Conservation (phyloP, 2,329 filamentous ascomycete genomes). For the Aspergillus puulaauensis region DNA sequence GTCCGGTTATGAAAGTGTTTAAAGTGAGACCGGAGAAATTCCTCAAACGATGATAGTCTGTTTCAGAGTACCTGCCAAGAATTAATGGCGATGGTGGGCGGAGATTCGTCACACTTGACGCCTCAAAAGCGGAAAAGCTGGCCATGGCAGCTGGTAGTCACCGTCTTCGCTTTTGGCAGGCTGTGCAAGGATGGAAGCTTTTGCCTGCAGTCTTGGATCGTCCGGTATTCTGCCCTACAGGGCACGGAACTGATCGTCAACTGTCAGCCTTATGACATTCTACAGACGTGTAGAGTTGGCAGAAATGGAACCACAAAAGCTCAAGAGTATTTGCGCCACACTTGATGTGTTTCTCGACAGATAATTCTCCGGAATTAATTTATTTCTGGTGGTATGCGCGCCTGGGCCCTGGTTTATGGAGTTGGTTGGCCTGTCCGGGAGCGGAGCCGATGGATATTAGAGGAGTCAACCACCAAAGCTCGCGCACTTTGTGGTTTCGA, state of each 20-base stretch:
- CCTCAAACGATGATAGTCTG: slow-evolving; percentile 13
- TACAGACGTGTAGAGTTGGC: neutral
- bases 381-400: neutral
- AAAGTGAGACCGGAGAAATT: slow-evolving; percentile 10
- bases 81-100: neutral
- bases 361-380: neutral
- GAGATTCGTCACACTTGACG: slow-evolving; percentile 31
- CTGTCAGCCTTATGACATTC: neutral
- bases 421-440: neutral
- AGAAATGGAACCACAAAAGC: neutral
- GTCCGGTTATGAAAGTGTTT: neutral
- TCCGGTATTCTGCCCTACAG: neutral
- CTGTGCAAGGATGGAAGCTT: neutral
- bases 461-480: neutral
- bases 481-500: neutral
- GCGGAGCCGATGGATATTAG: neutral
- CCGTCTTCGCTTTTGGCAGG: neutral
- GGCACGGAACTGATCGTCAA: neutral
- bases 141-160: neutral
- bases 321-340: neutral
- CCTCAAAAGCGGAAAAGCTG: neutral
- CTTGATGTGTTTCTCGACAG: neutral
- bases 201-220: neutral
- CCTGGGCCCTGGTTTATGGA: neutral
- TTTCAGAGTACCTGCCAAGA: slow-evolving; percentile 14